Evolutionary conservation across 257 asterid genomes (phyloP).

Genomic region (Plantago ovata): DNA sequence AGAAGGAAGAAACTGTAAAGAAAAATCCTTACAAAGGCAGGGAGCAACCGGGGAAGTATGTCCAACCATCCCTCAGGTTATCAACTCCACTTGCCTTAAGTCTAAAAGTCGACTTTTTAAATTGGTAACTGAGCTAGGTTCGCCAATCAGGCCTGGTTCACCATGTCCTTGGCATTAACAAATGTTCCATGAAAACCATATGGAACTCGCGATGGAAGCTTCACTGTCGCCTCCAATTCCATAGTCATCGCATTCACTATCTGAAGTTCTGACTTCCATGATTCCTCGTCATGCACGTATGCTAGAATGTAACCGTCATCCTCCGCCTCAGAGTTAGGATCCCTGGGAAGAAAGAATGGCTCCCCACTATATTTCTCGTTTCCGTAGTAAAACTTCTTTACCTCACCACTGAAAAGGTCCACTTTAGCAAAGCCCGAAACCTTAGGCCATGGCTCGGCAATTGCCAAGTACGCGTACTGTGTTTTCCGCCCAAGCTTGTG

Average conservation of each 20-base stretch:
- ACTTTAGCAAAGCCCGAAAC: slow-evolving; percentile 96
- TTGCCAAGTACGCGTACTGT: slow-evolving; percentile 69
- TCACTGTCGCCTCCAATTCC: slow-evolving; percentile 62
- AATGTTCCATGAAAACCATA: slow-evolving; percentile 97
- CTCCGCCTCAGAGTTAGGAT: slow-evolving; percentile 35
- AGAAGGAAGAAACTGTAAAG: too few species aligned
- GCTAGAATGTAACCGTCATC: slow-evolving; percentile 79
- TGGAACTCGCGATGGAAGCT: slow-evolving; percentile 85
- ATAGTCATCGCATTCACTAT: slow-evolving; percentile 68
- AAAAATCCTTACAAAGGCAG: slow-evolving; percentile 17
- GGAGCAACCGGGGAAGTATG: slow-evolving; percentile 80
- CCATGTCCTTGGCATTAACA: slow-evolving; percentile 55
- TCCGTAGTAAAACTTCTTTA: slow-evolving; percentile 65
- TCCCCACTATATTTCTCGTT: slow-evolving; percentile 86
- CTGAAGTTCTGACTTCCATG: slow-evolving; percentile 71
- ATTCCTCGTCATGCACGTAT: slow-evolving; percentile 75
- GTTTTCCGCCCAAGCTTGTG: slow-evolving; percentile 87
- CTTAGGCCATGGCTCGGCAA: slow-evolving; percentile 99
- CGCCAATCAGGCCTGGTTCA: slow-evolving; percentile 43
- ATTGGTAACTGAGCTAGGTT: slow-evolving; percentile 8
- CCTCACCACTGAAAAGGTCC: slow-evolving; percentile 69
- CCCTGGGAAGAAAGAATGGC: slow-evolving; percentile 77
- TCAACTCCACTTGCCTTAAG: slow-evolving; percentile 34
- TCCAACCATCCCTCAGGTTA: slow-evolving; percentile 78
- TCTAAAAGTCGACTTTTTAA: not conserved